Percentiles rank a stretch among this genome's conserved stretches.
Conservation (phyloP, 2,329 filamentous ascomycete genomes). For the Cadophora malorum region DNA sequence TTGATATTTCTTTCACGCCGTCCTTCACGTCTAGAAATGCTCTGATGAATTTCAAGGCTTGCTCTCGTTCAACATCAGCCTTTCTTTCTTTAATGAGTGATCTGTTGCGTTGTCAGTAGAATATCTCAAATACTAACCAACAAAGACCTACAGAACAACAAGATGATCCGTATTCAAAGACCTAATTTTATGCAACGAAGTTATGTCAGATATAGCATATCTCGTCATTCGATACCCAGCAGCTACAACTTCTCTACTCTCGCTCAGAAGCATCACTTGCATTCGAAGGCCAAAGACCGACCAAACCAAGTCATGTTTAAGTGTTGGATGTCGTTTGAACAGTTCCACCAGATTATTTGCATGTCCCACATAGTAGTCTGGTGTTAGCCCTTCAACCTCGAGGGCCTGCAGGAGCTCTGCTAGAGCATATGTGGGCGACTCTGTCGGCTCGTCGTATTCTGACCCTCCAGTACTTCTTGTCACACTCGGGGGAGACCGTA, state of each 20-base stretch:
- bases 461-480: slow-evolving; percentile 63
- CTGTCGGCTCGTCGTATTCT: slow-evolving; percentile 71
- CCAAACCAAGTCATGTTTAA: slow-evolving; percentile 98
- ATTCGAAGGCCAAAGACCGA: slow-evolving; percentile 91
- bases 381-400: slow-evolving; percentile 83
- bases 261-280: slow-evolving; percentile 94
- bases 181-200: slow-evolving; percentile 87
- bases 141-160: slow-evolving; percentile 69
- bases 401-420: slow-evolving; percentile 89
- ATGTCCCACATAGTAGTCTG: slow-evolving; percentile 93
- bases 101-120: slow-evolving; percentile 46
- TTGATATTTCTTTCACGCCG: slow-evolving; percentile 85
- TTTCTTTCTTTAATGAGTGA: slow-evolving; percentile 96
- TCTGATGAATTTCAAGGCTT: slow-evolving; percentile 94
- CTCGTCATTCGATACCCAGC: slow-evolving; percentile 92
- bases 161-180: slow-evolving; percentile 89
- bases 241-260: slow-evolving; percentile 93
- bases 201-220: slow-evolving; percentile 91
- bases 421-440: slow-evolving; percentile 91
- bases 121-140: background rate
- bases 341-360: slow-evolving; percentile 94
- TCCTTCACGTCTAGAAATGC: slow-evolving; percentile 96
- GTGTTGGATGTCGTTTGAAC: slow-evolving; percentile 89
- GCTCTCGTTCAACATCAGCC: slow-evolving; percentile 95
- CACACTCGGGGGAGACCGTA: slow-evolving; percentile 64